phyloP scores from a whole-genome alignment of 805 yeast species.

The Martiniozyma abietophila region DNA sequence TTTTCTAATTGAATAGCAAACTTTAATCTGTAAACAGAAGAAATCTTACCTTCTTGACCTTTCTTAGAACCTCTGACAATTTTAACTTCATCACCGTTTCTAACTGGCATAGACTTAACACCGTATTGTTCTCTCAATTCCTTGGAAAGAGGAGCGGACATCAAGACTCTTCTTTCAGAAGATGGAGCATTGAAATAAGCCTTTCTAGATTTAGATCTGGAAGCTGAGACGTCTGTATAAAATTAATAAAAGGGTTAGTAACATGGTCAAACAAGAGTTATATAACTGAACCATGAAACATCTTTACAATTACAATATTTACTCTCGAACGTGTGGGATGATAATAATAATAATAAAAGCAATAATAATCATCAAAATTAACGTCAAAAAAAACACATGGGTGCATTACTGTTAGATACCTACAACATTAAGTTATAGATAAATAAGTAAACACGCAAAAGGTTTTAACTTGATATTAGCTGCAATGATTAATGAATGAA shows the following conservation, averaged over 20 bases:
- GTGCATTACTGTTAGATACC: too few species aligned
- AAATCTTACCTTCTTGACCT: slow-evolving; percentile 98
- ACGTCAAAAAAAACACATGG: too few species aligned
- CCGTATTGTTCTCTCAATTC: slow-evolving; percentile 97
- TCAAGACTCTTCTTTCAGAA: slow-evolving; percentile 83
- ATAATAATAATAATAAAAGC: too few species aligned
- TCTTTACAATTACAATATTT: too few species aligned
- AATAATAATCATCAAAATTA: too few species aligned
- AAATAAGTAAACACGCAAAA: too few species aligned
- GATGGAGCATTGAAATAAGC: slow-evolving; percentile 99
- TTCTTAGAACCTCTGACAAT: slow-evolving; percentile 98
- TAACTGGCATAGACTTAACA: slow-evolving; percentile 91
- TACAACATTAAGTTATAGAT: too few species aligned
- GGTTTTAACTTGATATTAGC: too few species aligned
- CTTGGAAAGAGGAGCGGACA: slow-evolving; percentile 98
- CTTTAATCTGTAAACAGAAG: slow-evolving; percentile 98
- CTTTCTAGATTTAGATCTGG: slow-evolving; percentile 99
- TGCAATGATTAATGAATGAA: too few species aligned
- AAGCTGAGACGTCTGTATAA: slow-evolving; percentile 86
- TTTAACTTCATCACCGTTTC: slow-evolving; percentile 92
- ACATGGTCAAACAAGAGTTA: too few species aligned
- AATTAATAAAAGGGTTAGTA: slow-evolving; percentile 24
- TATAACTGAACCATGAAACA: too few species aligned
- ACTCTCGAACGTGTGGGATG: too few species aligned
- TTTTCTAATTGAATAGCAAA: slow-evolving; percentile 94